phyloP scores from a whole-genome alignment of 2,329 filamentous ascomycete species.

The Dothideomycetes sp. region DNA sequence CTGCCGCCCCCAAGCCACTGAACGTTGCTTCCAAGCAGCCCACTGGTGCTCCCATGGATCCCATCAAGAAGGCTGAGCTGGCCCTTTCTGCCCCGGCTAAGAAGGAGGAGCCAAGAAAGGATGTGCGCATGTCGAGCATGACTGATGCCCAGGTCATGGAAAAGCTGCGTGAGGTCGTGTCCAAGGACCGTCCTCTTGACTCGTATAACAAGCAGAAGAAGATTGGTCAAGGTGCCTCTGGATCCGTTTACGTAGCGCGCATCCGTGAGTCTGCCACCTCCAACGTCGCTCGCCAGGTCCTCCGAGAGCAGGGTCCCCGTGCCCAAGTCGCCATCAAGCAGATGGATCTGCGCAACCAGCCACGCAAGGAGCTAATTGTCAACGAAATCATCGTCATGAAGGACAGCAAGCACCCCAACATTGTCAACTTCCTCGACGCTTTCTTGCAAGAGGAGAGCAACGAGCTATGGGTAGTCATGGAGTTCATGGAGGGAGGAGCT shows the following conservation, averaged over 20 bases:
- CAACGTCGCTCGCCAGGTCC: slow-evolving; percentile 64
- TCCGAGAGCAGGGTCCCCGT: slow-evolving; percentile 68
- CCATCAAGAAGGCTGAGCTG: slow-evolving; percentile 81
- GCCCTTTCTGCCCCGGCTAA: slow-evolving; percentile 60
- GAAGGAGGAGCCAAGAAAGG: slow-evolving; percentile 69
- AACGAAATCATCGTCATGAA: slow-evolving; percentile 99
- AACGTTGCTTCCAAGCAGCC: slow-evolving; percentile 41
- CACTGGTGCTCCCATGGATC: slow-evolving; percentile 47
- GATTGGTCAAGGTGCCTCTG: slow-evolving; percentile 96
- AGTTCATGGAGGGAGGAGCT: slow-evolving; percentile 98
- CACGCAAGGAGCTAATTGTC: slow-evolving; percentile 94
- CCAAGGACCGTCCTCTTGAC: slow-evolving; percentile 85
- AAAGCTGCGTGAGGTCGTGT: slow-evolving; percentile 86
- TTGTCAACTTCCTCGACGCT: slow-evolving; percentile 96
- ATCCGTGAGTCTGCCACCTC: slow-evolving; percentile 84
- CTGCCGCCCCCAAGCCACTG: slow-evolving; percentile 40
- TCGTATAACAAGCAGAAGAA: slow-evolving; percentile 99
- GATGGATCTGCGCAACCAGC: slow-evolving; percentile 97
- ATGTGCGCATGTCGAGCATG: slow-evolving; percentile 98
- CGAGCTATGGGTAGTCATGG: slow-evolving; percentile 99
- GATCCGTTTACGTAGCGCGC: slow-evolving; percentile 94
- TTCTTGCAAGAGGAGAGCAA: slow-evolving; percentile 91
- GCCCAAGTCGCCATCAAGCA: slow-evolving; percentile 98
- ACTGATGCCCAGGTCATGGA: slow-evolving; percentile 95
- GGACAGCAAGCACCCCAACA: slow-evolving; percentile 94